These are phyloP conservation scores for Sclerotinia trifoliorum DNA, from an alignment of 2,329 filamentous ascomycete genomes.

Conservation along the genomic window DNA sequence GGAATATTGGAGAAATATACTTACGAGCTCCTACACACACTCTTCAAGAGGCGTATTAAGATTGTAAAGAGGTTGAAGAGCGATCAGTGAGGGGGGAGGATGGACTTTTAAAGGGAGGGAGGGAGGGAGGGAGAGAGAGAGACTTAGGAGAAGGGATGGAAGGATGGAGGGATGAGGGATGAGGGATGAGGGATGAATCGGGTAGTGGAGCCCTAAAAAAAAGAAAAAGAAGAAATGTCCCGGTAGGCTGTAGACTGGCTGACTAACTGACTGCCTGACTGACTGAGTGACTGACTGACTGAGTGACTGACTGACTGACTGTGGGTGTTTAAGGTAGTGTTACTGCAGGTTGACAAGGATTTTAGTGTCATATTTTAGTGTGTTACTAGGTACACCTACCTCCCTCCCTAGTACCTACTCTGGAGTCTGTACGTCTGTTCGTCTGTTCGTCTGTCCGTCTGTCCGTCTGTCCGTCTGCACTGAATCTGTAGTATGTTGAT, in stretches of 20 bases:
- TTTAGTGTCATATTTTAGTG: too few species aligned
- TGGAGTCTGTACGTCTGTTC: too few species aligned
- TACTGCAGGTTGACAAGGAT: background rate
- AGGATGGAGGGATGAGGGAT: background rate
- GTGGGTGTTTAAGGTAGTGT: too few species aligned
- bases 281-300: too few species aligned
- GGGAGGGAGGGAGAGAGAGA: background rate
- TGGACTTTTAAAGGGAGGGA: background rate
- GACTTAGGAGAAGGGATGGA: background rate
- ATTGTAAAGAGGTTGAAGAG: background rate
- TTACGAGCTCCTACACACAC: conserved; percentile 7
- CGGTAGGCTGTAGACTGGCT: too few species aligned
- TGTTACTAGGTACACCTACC: too few species aligned
- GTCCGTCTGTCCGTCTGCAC: too few species aligned
- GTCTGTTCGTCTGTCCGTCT: too few species aligned
- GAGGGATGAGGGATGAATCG: background rate
- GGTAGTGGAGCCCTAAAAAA: background rate
- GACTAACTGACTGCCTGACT: too few species aligned
- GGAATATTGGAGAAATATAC: background rate
- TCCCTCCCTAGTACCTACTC: too few species aligned
- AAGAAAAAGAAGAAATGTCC: background rate
- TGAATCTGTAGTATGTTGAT: too few species aligned
- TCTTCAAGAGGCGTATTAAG: conserved; percentile 15
- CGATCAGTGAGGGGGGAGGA: background rate
- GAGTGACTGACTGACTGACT: too few species aligned